phyloP scores from a whole-genome alignment of 257 asterid species.

The Lithospermum erythrorhizon region DNA sequence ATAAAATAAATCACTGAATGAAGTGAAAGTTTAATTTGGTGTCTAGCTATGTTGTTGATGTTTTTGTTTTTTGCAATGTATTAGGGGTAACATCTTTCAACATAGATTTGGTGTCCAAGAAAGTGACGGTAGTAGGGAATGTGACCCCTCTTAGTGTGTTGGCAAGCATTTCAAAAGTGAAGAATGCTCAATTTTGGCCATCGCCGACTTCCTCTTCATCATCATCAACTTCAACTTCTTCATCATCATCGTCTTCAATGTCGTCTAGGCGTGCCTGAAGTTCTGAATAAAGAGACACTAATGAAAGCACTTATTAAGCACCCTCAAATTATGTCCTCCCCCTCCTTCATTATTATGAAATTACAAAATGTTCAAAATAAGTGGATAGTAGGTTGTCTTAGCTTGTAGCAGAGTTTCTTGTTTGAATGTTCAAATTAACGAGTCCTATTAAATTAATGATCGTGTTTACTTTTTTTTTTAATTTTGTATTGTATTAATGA shows the following conservation, averaged over 20 bases:
- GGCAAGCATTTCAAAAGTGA: conserved; percentile 66
- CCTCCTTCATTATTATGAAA: too few species aligned
- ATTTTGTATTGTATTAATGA: too few species aligned
- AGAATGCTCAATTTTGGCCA: conserved; percentile 76
- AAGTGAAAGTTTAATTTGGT: too few species aligned
- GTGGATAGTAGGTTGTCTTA: too few species aligned
- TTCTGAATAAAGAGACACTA: too few species aligned
- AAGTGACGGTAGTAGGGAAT: conserved; percentile 62
- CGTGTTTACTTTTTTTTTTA: too few species aligned
- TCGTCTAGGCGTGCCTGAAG: conserved; percentile 10
- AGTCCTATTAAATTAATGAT: neutral
- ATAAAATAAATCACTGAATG: too few species aligned
- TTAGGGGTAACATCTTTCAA: conserved; percentile 76
- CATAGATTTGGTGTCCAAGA: conserved; percentile 64
- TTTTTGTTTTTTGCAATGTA: neutral
- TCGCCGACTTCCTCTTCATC: conserved; percentile 20
- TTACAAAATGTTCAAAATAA: conserved; percentile 1
- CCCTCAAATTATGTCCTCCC: too few species aligned
- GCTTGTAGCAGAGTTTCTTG: neutral
- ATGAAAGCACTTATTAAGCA: too few species aligned
- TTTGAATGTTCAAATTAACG: neutral
- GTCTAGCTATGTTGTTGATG: too few species aligned
- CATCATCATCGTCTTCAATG: conserved; percentile 10
- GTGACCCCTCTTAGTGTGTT: conserved; percentile 65
- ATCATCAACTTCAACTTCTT: conserved; percentile 21